Evolutionary conservation across 345 rosid genomes (phyloP), one percentile per base, ranked within the genome.

Genomic region (Cardamine resedifolia): DNA sequence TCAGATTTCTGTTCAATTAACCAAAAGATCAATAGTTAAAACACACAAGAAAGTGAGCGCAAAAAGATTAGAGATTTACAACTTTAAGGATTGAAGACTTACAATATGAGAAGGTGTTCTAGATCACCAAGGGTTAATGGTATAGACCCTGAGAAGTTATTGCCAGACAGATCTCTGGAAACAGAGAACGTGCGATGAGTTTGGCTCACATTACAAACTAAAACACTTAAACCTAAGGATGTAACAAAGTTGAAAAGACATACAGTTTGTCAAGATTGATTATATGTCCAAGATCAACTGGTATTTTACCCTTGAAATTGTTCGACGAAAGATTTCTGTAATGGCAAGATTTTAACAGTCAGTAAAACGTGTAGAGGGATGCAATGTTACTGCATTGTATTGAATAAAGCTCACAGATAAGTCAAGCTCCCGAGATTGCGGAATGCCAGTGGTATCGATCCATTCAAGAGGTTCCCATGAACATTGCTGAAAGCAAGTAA

Each of bases 101-200:
- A 96, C 99, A 96, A 74, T 9, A 76, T 84, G 53, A 96, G 96
- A 65, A 96, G 97, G 81, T 96, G 99, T 80, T 96, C 99, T 15
- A 96, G 84, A 62, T 78, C 92, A 74, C 98, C 96, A 64, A 96
- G 50, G 57, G 92, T 87, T 78, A 88, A 78, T 19, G 97, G 98
- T 64, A 92, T 18, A 28, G 83, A 72, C 5, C 99, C 97, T 4
- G 90, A 85, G 72, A 96, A 90, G 50, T 81, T 73, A 68, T 96
- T 96, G 71, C 83, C 68, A 0, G 99, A 96, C 14, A 96, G 86
- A 80, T 96, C 99, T 82, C 99, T 95, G 76, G 47, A 72, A 38
- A 58, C 7, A 59, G 3, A 36, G 38, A 20, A 20, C 0, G 1
- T 19, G 16, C 0, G 41, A 8, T 18, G 2, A 56, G 72, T 58